Base-by-base conservation (phyloP, 2,329 filamentous ascomycete genomes). In the Botrytis medusae region DNA sequence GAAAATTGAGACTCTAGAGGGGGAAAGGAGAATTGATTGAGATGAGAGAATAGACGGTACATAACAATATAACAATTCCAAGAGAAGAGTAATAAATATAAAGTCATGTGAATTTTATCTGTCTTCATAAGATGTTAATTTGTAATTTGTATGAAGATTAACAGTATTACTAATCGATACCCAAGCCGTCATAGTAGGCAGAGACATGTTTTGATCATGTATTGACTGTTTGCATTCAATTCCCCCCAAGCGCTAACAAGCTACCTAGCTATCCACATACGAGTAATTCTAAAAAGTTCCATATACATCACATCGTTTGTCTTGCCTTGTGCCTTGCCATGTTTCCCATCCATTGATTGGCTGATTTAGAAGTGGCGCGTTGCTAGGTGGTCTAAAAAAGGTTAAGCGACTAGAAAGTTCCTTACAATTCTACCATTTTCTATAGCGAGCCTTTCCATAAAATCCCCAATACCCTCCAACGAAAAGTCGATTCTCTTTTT, bases 371-470 rank as follows among this genome's bases (percentile, higher is more conserved):
- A n/a, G 57, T 46, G 65, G 68, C 68, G 68, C 68, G 20, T 44
- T 46, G 57, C 54, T 70, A 64, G 34, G 32, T 63, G 18, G 48
- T 71, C 42, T 10, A 46, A 54, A 71, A 63, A 48, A 25, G 59
- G 69, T 42, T 71, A 63, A 71, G 69, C 59, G 54, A 48, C 54
- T 25, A 51, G 62, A 46, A 63, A 62, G 54, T 72, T 72, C 71
- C 71, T 68, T 72, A 69, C 48, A 72, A 68, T 72, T 72, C 71
- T 68, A 72, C 40, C 62, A 69, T 72, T 72, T 72, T 72, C 71
- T 72, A 72, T 20, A 72, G 71, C 48, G 42, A 72, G 40, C 37
- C 71, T 46, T 71, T 61, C 62, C 71, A 72, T 68, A 68, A 68
- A 72, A 69, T 51, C 59, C 60, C 70, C 51, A 42, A 57, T 71